Evolutionary conservation across 208 protist genomes (phyloP).

Genomic region (Leishmania aethiopica): DNA sequence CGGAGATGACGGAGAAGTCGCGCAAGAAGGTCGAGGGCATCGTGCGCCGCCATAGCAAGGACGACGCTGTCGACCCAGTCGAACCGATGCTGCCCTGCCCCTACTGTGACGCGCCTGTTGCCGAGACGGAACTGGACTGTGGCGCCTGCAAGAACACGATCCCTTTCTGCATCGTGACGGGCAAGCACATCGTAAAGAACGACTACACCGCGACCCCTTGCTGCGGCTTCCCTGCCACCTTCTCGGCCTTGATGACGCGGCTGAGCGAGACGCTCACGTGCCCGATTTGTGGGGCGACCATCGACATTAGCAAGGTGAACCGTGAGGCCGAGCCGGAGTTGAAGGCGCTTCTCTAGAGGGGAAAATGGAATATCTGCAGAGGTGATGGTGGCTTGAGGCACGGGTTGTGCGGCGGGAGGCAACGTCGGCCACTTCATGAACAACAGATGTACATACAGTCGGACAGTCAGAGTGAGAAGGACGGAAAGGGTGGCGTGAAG

Average conservation of each 20-base stretch:
- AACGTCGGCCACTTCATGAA: too few species aligned
- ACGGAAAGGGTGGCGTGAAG: background rate
- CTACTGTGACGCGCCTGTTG: conserved; percentile 89
- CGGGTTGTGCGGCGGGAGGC: too few species aligned
- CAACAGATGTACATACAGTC: conserved; percentile 1
- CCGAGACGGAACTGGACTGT: conserved; percentile 94
- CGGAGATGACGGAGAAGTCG: conserved; percentile 92
- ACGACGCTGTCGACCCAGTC: conserved; percentile 70
- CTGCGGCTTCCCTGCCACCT: conserved; percentile 92
- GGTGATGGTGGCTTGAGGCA: background rate
- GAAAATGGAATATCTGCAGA: background rate
- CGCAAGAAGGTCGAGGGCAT: conserved; percentile 97
- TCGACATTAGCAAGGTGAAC: conserved; percentile 84
- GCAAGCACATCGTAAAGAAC: conserved; percentile 87
- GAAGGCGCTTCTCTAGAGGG: conserved; percentile 41
- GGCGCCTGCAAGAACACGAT: conserved; percentile 94
- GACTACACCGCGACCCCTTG: conserved; percentile 91
- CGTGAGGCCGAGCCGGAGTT: conserved; percentile 70
- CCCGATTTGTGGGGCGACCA: conserved; percentile 83
- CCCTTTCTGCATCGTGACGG: conserved; percentile 96
- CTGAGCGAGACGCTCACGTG: conserved; percentile 68
- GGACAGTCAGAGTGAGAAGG: background rate
- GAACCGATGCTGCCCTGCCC: conserved; percentile 92
- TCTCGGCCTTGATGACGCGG: conserved; percentile 71
- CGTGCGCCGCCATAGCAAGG: conserved; percentile 89